Base-by-base conservation (phyloP, 306 rosid species). In the Carpinus viminea region DNA sequence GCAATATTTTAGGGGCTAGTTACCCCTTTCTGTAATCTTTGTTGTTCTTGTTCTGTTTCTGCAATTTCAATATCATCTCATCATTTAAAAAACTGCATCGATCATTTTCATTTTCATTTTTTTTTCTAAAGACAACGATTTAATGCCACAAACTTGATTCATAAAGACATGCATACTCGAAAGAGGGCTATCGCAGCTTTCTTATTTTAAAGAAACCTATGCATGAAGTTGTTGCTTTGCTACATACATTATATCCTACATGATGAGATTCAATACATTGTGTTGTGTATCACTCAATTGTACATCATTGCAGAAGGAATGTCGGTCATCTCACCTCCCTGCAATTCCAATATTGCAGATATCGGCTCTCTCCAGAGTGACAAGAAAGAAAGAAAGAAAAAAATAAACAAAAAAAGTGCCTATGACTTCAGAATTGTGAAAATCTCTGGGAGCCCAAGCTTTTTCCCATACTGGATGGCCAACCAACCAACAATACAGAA, bases 401-500 rank as follows among this genome's bases (percentile, higher is more conserved):
- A 78, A 73, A 46, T 24, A 24, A 24, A 24, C 26, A 79, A 72
- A 80, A 41, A 78, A 73, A 46, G 76, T 68, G 87, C 75, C 84
- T 85, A 82, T 72, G 78, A 56, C 60, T 61, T 80, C 17, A 81
- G 86, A 72, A 68, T 53, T 74, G 82, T 46, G 79, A 88, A 81
- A 53, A 89, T 86, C 74, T 92, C 91, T 16, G 72, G 78, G 69
- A 91, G 85, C 78, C 90, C 87, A 43, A 91, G 82, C 79, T 86
- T 92, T 87, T 87, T 89, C 75, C 93, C 86, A 71, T 86, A 90
- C 80, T 87, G 91, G 51, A 86, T 59, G 38, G 81, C 89, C 77
- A 87, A 73, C 98, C 97, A 92, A 59, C 88, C 90, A 79, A 86
- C 83, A 79, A 90, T 56, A 52, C 89, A 86, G 48, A 87, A 31